Evolutionary conservation across 2,329 filamentous ascomycete genomes (phyloP).

Genomic region (Polytolypa hystricis): DNA sequence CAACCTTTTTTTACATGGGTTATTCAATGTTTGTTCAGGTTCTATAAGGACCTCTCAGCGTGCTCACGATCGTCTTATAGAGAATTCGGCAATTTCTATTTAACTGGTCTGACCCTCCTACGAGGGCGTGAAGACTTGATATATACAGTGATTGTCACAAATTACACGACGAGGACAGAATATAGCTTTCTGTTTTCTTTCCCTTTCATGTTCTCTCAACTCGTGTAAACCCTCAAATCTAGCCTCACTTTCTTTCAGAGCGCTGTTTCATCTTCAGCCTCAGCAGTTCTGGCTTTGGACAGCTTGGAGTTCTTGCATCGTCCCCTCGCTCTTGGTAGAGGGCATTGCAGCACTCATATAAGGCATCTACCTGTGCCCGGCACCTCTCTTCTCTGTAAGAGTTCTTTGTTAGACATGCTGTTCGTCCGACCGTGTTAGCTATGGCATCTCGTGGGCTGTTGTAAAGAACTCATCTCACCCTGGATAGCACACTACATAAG

Average conservation of each 20-base stretch:
- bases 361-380: constrained; percentile 61
- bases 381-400: constrained; percentile 80
- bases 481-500: constrained; percentile 70
- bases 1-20: constrained; percentile 30
- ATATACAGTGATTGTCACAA: constrained; percentile 38
- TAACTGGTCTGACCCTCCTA: constrained; percentile 53
- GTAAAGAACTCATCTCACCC: too few species aligned
- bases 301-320: constrained; percentile 64
- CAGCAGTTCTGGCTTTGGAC: constrained; percentile 70
- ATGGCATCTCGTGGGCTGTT: too few species aligned
- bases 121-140: constrained; percentile 44
- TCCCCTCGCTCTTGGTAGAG: constrained; percentile 78
- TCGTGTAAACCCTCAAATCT: background rate
- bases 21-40: constrained; percentile 87
- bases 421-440: too few species aligned
- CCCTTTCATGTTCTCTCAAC: too few species aligned
- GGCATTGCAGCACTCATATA: constrained; percentile 86
- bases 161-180: constrained; percentile 8
- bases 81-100: constrained; percentile 59
- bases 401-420: constrained; percentile 76
- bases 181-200: constrained; percentile 11
- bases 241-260: constrained; percentile 18
- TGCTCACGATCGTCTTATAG: constrained; percentile 97
- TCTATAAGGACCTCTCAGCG: constrained; percentile 69
- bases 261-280: constrained; percentile 77